phyloP scores from a whole-genome alignment of 2,329 filamentous ascomycete species.

The Aspergillus amoenus region DNA sequence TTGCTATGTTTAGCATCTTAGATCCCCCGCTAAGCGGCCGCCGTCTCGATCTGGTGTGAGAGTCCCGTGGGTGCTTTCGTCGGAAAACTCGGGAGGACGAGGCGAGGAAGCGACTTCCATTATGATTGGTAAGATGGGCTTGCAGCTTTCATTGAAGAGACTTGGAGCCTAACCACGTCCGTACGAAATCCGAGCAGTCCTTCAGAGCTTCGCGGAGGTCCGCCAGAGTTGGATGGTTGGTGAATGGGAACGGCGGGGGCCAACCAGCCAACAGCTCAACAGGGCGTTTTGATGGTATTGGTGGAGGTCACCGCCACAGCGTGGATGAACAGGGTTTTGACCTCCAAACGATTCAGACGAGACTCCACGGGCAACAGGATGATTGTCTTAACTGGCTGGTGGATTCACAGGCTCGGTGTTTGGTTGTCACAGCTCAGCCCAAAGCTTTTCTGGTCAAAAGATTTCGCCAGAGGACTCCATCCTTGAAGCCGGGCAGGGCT shows the following conservation, averaged over 20 bases:
- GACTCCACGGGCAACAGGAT: constrained; percentile 5
- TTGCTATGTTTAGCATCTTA: constrained; percentile 28
- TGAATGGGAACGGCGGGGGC: neutral
- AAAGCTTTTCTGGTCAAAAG: neutral
- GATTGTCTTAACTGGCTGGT: constrained; percentile 8
- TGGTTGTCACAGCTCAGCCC: neutral
- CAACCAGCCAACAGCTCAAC: neutral
- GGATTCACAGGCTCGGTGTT: constrained; percentile 14
- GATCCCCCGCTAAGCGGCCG: constrained; percentile 20
- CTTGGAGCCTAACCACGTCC: neutral
- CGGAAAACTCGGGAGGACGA: constrained; percentile 1
- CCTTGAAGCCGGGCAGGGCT: neutral
- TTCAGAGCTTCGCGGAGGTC: neutral
- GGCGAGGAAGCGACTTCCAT: neutral
- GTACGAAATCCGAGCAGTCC: neutral
- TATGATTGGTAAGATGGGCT: neutral
- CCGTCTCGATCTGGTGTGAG: constrained; percentile 10
- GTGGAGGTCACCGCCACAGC: constrained; percentile 14
- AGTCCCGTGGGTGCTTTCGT: neutral
- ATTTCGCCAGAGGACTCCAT: neutral
- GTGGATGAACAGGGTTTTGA: constrained; percentile 9
- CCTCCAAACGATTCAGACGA: constrained; percentile 3
- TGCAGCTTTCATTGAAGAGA: neutral
- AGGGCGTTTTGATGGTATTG: neutral
- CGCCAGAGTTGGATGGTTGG: neutral